A percentile compares a stretch with the other conserved stretches of the same genome.
Evolutionary conservation across 2,329 filamentous ascomycete genomes (phyloP).

Genomic region (Talaromyces sp.): DNA sequence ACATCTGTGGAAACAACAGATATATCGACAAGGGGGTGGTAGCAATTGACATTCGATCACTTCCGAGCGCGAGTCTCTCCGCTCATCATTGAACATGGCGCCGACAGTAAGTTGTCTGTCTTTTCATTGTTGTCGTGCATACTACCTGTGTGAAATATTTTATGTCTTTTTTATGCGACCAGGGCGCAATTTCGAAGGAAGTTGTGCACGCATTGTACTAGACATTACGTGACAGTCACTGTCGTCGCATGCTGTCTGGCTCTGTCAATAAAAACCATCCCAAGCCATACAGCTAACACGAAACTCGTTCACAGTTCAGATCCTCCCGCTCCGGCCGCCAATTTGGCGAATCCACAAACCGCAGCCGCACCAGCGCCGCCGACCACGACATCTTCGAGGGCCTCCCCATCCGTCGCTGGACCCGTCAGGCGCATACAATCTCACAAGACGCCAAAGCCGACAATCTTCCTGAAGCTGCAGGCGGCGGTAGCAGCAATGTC

Average conservation of each 20-base stretch:
- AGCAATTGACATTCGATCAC: slow-evolving; percentile 2
- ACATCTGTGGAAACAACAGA: too few species aligned
- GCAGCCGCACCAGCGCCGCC: slow-evolving; percentile 49
- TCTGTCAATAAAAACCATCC: background rate
- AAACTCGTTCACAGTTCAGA: slow-evolving; percentile 47
- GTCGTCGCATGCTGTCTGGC: background rate
- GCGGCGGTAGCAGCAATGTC: slow-evolving; percentile 25
- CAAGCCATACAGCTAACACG: background rate
- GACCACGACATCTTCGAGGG: slow-evolving; percentile 70
- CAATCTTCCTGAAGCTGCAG: slow-evolving; percentile 41
- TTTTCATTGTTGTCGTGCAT: background rate
- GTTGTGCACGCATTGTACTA: background rate
- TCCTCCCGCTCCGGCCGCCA: slow-evolving; percentile 59
- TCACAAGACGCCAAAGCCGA: slow-evolving; percentile 66
- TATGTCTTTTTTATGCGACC: background rate
- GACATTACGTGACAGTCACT: background rate
- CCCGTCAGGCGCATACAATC: slow-evolving; percentile 67
- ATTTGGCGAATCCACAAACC: slow-evolving; percentile 50
- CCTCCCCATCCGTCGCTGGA: slow-evolving; percentile 88
- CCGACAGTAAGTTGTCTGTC: slow-evolving; percentile 20
- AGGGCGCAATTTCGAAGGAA: background rate
- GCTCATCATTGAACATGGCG: slow-evolving; percentile 19
- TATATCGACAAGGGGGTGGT: background rate
- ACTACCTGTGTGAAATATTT: background rate
- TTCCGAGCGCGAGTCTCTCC: slow-evolving; percentile 5